A percentile compares a stretch with the other conserved stretches of the same genome.
Conservation (phyloP, 2,329 filamentous ascomycete genomes). For the Apiospora saccharicola region DNA sequence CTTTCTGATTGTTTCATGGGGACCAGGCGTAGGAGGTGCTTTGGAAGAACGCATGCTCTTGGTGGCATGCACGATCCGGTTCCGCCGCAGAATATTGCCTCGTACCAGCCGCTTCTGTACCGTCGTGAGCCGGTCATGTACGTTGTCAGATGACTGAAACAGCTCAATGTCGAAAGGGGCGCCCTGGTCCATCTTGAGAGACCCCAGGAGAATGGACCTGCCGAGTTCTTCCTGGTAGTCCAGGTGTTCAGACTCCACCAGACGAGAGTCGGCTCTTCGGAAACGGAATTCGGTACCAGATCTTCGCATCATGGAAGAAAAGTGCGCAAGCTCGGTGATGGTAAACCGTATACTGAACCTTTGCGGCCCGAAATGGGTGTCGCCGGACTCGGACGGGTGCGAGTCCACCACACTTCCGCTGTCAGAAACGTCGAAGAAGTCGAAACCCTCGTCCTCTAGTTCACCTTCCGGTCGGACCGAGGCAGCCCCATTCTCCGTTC, state of each 20-base stretch:
- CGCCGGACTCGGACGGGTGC: neutral
- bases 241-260: neutral
- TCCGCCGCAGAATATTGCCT: neutral
- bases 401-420: neutral
- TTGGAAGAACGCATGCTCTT: neutral
- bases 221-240: neutral
- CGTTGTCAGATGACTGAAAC: neutral
- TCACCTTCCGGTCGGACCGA: too few relatives aligned
- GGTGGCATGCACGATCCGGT: neutral
- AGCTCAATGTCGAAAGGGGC: neutral
- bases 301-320: neutral
- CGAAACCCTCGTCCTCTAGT: neutral
- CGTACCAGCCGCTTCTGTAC: neutral
- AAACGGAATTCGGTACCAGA: neutral
- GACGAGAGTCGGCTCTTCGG: neutral
- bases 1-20: neutral
- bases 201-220: neutral
- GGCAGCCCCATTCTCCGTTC: neutral
- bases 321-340: neutral
- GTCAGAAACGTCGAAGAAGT: neutral
- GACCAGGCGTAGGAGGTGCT: neutral
- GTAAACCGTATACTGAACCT: neutral
- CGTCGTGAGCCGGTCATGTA: neutral
- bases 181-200: neutral
- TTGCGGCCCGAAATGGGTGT: neutral